These are phyloP conservation scores for Biscutella laevigata DNA, from an alignment of 441 rosid genomes.

Conservation along the genomic window DNA sequence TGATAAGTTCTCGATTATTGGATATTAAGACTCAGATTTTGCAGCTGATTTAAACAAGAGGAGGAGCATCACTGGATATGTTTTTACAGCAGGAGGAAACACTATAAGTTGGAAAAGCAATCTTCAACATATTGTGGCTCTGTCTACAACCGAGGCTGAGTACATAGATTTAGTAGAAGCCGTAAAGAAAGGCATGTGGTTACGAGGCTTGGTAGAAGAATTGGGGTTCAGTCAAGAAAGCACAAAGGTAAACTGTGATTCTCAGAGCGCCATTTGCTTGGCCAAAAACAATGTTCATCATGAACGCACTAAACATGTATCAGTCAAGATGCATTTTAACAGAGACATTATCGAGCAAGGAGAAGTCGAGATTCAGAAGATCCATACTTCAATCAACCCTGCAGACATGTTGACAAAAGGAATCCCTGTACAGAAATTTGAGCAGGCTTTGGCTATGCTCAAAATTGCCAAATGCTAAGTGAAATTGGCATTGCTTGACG, in stretches of 20 bases:
- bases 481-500: too few species aligned
- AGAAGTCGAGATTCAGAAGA: too few species aligned
- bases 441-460: too few species aligned
- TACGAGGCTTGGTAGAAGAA: background rate
- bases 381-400: too few species aligned
- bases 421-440: too few species aligned
- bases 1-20: too few species aligned
- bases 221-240: background rate
- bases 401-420: too few species aligned
- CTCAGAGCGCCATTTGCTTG: background rate
- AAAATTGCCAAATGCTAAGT: too few species aligned
- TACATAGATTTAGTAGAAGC: background rate
- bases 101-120: background rate
- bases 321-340: too few species aligned
- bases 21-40: too few species aligned
- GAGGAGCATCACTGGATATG: background rate
- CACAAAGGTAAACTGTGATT: background rate
- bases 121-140: background rate
- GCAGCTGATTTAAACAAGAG: background rate
- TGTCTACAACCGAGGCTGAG: background rate
- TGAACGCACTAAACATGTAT: background rate
- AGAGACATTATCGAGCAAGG: too few species aligned
- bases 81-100: background rate
- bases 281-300: background rate
- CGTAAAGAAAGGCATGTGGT: background rate